Evolutionary conservation across 371 early-diverging fungal genomes (phyloP), one percentile per base, ranked within the genome.

Genomic region (Syncephalis plumigaleata): DNA sequence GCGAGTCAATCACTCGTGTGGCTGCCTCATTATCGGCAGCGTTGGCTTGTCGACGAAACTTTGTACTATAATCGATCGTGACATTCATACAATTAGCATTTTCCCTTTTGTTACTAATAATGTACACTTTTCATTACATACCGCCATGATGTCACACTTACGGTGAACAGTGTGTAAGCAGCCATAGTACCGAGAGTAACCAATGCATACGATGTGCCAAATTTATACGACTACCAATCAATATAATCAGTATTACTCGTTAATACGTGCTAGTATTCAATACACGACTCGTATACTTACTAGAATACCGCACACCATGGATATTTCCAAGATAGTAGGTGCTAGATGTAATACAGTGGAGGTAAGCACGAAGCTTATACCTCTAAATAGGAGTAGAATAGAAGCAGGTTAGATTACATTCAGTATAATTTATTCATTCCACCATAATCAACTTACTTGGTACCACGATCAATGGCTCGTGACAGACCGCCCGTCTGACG

Each of bases 391-490:
- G n/a, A n/a, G n/a, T n/a, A n/a, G n/a, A n/a, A n/a, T n/a, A n/a
- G n/a, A 39, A 46, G 24, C 8, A 26, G 15, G 46, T 42, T 13
- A 45, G 36, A 27, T 51, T 21, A 51, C 37, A 39, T 26, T 31
- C 5, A 9, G 48, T 7, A 7, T 16, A 48, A 18, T 39, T 42
- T 11, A 20, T 48, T 8, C 9, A 3, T 5, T 21, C 18, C 8
- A 23, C 4, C 5, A 27, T 3, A 49, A n/a, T 2, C 15, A 49
- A 52, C 62, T 9, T 68, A 78, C 80, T 94, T 96, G 45, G 94
- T 93, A 51, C 97, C 97, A 37, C 97, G 79, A 63, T 96, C 96
- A 54, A 96, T 91, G 18, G 96, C 92, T 11, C 96, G 73, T 42
- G 84, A 83, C 26, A 96, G 67, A 8, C 91, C 96, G 51, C 96